Evolutionary conservation across 2,329 filamentous ascomycete genomes (phyloP).

Genomic region (Fusarium sp.): DNA sequence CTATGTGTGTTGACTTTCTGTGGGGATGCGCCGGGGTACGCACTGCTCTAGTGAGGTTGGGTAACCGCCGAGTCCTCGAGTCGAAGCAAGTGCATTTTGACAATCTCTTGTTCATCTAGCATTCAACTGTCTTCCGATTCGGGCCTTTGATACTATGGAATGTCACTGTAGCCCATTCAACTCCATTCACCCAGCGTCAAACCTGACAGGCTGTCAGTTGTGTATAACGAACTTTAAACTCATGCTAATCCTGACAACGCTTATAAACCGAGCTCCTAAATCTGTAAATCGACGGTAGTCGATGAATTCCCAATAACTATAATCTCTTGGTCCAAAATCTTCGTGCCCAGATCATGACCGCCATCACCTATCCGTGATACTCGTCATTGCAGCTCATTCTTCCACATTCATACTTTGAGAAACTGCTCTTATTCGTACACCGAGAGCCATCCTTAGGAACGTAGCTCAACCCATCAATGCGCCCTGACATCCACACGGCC

Average conservation of each 20-base stretch:
- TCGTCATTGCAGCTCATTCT: slow-evolving; percentile 9
- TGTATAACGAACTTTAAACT: slow-evolving; percentile 3
- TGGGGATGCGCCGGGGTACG: slow-evolving; percentile 38
- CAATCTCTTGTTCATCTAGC: background rate
- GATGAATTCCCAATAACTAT: background rate
- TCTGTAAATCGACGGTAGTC: slow-evolving; percentile 6
- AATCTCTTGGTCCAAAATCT: slow-evolving; percentile 3
- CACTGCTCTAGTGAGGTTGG: slow-evolving; percentile 16
- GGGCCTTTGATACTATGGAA: background rate
- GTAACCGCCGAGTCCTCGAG: slow-evolving; percentile 6
- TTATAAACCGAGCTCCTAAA: slow-evolving; percentile 13
- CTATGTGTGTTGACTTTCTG: slow-evolving; percentile 37
- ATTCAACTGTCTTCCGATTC: background rate
- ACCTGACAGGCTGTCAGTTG: background rate
- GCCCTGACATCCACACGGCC: background rate
- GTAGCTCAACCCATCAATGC: slow-evolving; percentile 15
- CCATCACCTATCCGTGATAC: background rate
- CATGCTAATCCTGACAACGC: slow-evolving; percentile 15
- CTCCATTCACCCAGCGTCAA: background rate
- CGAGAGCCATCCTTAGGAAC: slow-evolving; percentile 2
- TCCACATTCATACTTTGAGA: slow-evolving; percentile 4
- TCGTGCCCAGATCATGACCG: background rate
- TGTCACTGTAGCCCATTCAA: background rate
- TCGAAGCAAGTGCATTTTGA: background rate
- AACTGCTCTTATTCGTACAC: slow-evolving; percentile 34